Evolutionary conservation across 495 filamentous ascomycete species (phyloP), one percentile per base, ranked within the genome.

Genomic region (Xylaria flabelliformis): DNA sequence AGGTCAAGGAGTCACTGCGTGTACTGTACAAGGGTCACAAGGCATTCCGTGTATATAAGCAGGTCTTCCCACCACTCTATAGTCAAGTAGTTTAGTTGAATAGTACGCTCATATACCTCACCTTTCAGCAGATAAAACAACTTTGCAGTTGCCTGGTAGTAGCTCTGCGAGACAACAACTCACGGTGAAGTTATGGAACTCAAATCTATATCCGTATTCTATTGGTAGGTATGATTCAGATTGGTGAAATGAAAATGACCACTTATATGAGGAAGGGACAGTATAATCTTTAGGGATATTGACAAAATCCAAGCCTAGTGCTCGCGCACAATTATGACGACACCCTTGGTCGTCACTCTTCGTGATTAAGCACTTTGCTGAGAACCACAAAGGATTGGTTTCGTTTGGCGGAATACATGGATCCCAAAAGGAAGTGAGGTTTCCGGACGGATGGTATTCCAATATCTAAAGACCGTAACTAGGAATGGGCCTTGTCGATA

Each of bases 71-170:
- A n/a, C n/a, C n/a, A n/a, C n/a, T n/a, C n/a, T n/a, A n/a, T n/a
- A n/a, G n/a, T n/a, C n/a, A n/a, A n/a, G n/a, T n/a, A n/a, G n/a
- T n/a, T n/a, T n/a, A n/a, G n/a, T n/a, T n/a, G n/a, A n/a, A n/a
- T n/a, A n/a, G n/a, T n/a, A n/a, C n/a, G n/a, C n/a, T n/a, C n/a
- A n/a, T n/a, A n/a, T n/a, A n/a, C n/a, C n/a, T n/a, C n/a, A n/a
- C n/a, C n/a, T n/a, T n/a, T n/a, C n/a, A n/a, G n/a, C n/a, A n/a
- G n/a, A n/a, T 32, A 77, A 15, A 17, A 61, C 61, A 48, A 74
- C 50, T 69, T 50, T 56, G 8, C 67, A 80, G 51, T 29, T 29
- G 51, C 2, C 12, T 29, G 17, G 17, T n/a, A 50, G 6, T 15
- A 13, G 24, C 10, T 56, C 12, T 26, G 51, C 51, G 8, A 56